Base-by-base conservation (phyloP, 2,329 filamentous ascomycete species). In the Botrytis galanthina region DNA sequence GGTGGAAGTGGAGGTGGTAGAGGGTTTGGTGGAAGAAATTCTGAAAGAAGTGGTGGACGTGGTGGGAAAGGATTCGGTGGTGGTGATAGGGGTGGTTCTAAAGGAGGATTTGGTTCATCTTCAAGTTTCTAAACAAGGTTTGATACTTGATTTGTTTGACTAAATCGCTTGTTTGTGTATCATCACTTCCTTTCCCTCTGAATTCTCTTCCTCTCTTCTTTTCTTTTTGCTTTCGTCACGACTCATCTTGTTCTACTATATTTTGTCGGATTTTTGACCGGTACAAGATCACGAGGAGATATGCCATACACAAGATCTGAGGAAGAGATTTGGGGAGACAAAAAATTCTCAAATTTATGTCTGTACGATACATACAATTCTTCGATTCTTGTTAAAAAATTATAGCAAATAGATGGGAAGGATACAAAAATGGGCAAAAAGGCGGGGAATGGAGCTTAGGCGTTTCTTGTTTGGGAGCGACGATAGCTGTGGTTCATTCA, bases 1-100 rank as follows among this genome's bases (percentile, higher is more conserved):
- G 8, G 64, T 64, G 71, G 37, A 62, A 10, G 66, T 32, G 54
- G 66, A 48, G 75, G 75, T 26, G 71, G 74, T 29, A 70, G 73
- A 44, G 73, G 75, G 71, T 64, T 57, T 32, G 48, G 73, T 12
- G 74, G 77, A n/a, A 73, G 75, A 46, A 74, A 68, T 73, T 71
- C 63, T 16, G 74, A 76, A n/a, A 73, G 75, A 46, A 74, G 66
- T 73, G 72, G 67, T 32, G 69, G 73, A 73, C 46, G 64, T 29
- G 64, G 72, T 37, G 73, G 73, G 16, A 42, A 44, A 54, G 60
- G 73, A 18, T 68, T 54, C 20, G 59, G 74, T 46, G 71, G 63
- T 42, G 67, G 75, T 59, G 61, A 70, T 35, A n/a, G 68, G 48
- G 71, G 73, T 9, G 73, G 71, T 22, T 42, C 42, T 14, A 66